Base-by-base conservation (phyloP, 2,329 filamentous ascomycete species). In the Colletotrichum tofieldiae region DNA sequence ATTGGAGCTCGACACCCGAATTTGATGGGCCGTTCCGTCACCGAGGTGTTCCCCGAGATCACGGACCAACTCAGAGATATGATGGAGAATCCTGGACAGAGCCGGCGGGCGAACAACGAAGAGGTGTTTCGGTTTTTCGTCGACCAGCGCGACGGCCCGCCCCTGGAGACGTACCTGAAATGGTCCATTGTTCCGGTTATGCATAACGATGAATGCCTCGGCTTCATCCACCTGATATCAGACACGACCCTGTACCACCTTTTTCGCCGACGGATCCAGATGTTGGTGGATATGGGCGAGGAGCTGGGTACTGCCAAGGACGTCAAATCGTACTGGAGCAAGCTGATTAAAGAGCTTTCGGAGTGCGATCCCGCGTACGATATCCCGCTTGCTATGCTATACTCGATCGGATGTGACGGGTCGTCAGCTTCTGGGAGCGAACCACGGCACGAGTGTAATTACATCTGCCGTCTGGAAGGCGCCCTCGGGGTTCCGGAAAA, bases 1-100 rank as follows among this genome's bases (percentile, higher is more conserved):
- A 90, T 90, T 61, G 91, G 91, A 16, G 86, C 90, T 67, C 91
- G 91, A 70, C 92, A 93, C 77, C 92, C 92, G 1, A 76, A 77
- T 2, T 80, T 93, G 14, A 87, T 93, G 80, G 92, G 92, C 2
- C 87, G 88, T 76, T 86, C 85, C 35, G 81, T 93, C 72, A 84
- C 84, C 35, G 85, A 90, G 49, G 73, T 74, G 3, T 75, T 75
- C 16, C 73, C 73, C 14, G 73, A 87, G 89, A 5, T 93, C 91
- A 91, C 82, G 84, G 59, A 71, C 5, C 90, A 92, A 73, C 79
- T 87, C 23, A 83, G 82, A 71, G 77, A 81, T 32, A 79, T 80
- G 7, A 83, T 87, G 82, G 72, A 78, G 39, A 39, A 74, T 63
- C 6, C 77, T 72, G 73, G 78, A 20, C 71, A 78, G 65, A 79